phyloP scores from a whole-genome alignment of 495 filamentous ascomycete species.

The Chaetomium fimeti region DNA sequence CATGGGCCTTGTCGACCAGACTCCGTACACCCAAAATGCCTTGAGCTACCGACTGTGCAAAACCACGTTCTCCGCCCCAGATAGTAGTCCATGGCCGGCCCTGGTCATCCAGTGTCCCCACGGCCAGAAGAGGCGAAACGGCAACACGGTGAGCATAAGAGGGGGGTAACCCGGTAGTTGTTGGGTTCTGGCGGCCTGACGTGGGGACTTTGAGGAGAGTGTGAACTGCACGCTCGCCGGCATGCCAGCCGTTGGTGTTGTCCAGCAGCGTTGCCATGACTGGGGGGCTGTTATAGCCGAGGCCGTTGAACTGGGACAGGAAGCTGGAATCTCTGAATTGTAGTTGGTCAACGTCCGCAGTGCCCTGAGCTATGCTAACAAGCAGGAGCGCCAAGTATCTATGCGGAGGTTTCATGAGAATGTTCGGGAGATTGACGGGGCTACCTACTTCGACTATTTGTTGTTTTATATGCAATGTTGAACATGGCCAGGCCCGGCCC shows the following conservation, averaged over 20 bases:
- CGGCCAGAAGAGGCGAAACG: slow-evolving; percentile 61
- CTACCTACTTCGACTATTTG: no score
- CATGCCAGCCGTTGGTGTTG: slow-evolving; percentile 36
- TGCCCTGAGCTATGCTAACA: neutral
- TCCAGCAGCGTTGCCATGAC: slow-evolving; percentile 22
- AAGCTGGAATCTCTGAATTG: neutral
- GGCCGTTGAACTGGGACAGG: neutral
- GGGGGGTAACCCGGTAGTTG: slow-evolving; percentile 53
- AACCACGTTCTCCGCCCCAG: slow-evolving; percentile 69
- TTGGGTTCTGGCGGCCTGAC: slow-evolving; percentile 56
- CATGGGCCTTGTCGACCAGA: slow-evolving; percentile 55
- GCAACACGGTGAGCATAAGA: slow-evolving; percentile 54
- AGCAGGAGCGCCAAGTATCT: neutral
- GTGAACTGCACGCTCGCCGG: slow-evolving; percentile 37
- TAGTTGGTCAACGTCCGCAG: neutral
- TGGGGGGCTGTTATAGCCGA: neutral
- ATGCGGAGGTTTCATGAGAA: neutral
- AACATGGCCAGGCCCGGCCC: no score
- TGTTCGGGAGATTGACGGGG: neutral
- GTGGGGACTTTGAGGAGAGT: slow-evolving; percentile 36
- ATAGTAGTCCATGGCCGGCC: slow-evolving; percentile 71
- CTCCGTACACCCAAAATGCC: slow-evolving; percentile 60
- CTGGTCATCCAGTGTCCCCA: slow-evolving; percentile 64
- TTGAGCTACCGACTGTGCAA: slow-evolving; percentile 57
- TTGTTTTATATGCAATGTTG: no score